Evolutionary conservation across 495 filamentous ascomycete genomes (phyloP).

Genomic region (Penicillium ochrochloron): DNA sequence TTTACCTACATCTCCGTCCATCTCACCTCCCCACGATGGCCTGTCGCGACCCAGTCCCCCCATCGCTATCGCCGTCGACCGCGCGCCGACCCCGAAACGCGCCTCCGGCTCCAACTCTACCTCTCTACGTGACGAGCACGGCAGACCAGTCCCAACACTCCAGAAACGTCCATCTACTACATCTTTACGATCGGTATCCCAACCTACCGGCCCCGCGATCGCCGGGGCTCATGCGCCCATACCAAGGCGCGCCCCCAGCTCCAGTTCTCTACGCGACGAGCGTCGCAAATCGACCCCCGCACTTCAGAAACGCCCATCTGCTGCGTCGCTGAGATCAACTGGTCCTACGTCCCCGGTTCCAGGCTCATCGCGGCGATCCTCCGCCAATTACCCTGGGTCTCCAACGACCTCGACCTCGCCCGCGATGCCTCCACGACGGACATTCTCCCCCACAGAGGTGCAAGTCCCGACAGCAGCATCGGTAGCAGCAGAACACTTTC

Average conservation of each 20-base stretch:
- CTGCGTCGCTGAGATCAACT: slow-evolving; percentile 36
- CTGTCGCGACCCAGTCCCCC: slow-evolving; percentile 29
- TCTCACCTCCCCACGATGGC: slow-evolving; percentile 38
- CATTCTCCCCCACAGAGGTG: slow-evolving; percentile 29
- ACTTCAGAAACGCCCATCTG: slow-evolving; percentile 52
- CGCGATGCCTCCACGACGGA: slow-evolving; percentile 28
- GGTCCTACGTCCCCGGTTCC: slow-evolving; percentile 41
- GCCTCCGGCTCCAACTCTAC: slow-evolving; percentile 53
- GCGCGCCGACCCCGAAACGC: slow-evolving; percentile 49
- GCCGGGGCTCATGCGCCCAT: slow-evolving; percentile 19
- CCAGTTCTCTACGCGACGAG: slow-evolving; percentile 56
- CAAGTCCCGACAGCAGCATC: slow-evolving; percentile 63
- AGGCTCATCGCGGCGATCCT: slow-evolving; percentile 50
- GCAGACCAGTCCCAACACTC: slow-evolving; percentile 44
- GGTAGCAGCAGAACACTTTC: slow-evolving; percentile 72
- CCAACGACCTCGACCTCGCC: slow-evolving; percentile 36
- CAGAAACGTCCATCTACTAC: slow-evolving; percentile 52
- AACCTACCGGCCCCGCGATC: slow-evolving; percentile 23
- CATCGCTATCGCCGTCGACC: slow-evolving; percentile 14
- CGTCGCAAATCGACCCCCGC: slow-evolving; percentile 46
- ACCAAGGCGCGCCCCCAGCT: slow-evolving; percentile 56
- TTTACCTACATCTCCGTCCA: slow-evolving; percentile 50
- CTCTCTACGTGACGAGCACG: slow-evolving; percentile 50
- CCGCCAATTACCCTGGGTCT: slow-evolving; percentile 49
- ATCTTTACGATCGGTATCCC: slow-evolving; percentile 47